These are phyloP conservation scores for Cystofilobasidium macerans DNA, from an alignment of 768 basidiomycete genomes.

Conservation along the genomic window DNA sequence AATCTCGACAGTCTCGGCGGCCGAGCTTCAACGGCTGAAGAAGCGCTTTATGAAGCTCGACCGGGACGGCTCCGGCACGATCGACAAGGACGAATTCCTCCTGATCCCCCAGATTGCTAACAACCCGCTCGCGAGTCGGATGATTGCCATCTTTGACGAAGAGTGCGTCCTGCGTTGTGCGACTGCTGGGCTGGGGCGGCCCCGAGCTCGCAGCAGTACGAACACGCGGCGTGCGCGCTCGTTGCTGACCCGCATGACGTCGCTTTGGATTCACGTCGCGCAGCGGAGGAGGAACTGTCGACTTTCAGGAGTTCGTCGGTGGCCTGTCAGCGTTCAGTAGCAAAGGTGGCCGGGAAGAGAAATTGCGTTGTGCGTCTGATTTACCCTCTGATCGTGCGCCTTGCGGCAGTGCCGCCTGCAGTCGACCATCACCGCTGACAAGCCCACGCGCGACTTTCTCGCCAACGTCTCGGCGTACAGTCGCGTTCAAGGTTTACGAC, in stretches of 20 bases:
- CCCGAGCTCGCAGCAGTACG: background rate
- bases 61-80: conserved; percentile 92
- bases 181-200: background rate
- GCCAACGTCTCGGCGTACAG: conserved; percentile 41
- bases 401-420: too few species aligned
- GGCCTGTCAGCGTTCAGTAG: conserved; percentile 96
- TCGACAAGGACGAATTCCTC: conserved; percentile 96
- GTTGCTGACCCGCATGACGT: background rate
- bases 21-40: conserved; percentile 88
- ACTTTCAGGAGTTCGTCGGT: conserved; percentile 98
- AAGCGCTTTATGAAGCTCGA: conserved; percentile 99
- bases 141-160: conserved; percentile 99
- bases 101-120: conserved; percentile 98
- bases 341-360: conserved; percentile 92
- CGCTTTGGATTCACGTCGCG: background rate
- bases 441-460: background rate
- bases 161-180: conserved; percentile 54
- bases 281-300: conserved; percentile 95
- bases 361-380: conserved; percentile 66
- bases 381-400: too few species aligned
- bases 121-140: conserved; percentile 87
- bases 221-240: too few species aligned
- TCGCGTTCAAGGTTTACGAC: conserved; percentile 99
- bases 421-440: too few species aligned
- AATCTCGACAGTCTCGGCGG: conserved; percentile 63